These are phyloP conservation scores for Brettanomyces anomalus DNA, from an alignment of 805 yeast genomes.

Conservation along the genomic window DNA sequence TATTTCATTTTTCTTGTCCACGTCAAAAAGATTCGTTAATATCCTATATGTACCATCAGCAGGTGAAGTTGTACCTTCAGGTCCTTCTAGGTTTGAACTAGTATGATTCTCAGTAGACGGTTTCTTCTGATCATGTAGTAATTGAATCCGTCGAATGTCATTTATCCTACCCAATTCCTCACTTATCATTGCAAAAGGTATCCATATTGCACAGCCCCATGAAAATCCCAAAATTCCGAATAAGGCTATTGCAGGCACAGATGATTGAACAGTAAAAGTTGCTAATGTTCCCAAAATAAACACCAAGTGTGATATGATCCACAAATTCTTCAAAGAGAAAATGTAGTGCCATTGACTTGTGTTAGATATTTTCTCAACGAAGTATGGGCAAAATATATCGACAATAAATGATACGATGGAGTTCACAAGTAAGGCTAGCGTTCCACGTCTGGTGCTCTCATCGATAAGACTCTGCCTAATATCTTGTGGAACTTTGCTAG, in stretches of 20 bases:
- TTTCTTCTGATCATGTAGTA: constrained; percentile 12
- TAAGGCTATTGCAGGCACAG: constrained; percentile 35
- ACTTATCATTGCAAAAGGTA: constrained; percentile 54
- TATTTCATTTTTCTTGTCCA: constrained; percentile 6
- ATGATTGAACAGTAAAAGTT: constrained; percentile 36
- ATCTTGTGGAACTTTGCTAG: constrained; percentile 32
- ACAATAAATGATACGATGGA: constrained; percentile 37
- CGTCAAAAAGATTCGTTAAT: background rate
- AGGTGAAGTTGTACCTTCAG: constrained; percentile 2
- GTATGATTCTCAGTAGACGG: constrained; percentile 2
- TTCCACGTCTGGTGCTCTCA: constrained; percentile 41
- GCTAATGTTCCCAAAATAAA: constrained; percentile 40
- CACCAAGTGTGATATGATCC: constrained; percentile 42
- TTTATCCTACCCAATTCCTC: constrained; percentile 47
- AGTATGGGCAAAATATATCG: constrained; percentile 35
- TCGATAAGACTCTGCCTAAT: constrained; percentile 28
- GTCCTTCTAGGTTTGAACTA: background rate
- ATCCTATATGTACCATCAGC: background rate
- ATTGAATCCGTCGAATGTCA: constrained; percentile 31
- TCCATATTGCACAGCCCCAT: constrained; percentile 63
- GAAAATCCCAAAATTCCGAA: constrained; percentile 49
- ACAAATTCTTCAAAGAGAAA: constrained; percentile 28
- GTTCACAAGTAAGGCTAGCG: constrained; percentile 41
- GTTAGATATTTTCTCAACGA: constrained; percentile 22
- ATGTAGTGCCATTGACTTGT: constrained; percentile 2